Evolutionary conservation across 805 yeast genomes (phyloP).

Genomic region (Ogataea polymorpha): DNA sequence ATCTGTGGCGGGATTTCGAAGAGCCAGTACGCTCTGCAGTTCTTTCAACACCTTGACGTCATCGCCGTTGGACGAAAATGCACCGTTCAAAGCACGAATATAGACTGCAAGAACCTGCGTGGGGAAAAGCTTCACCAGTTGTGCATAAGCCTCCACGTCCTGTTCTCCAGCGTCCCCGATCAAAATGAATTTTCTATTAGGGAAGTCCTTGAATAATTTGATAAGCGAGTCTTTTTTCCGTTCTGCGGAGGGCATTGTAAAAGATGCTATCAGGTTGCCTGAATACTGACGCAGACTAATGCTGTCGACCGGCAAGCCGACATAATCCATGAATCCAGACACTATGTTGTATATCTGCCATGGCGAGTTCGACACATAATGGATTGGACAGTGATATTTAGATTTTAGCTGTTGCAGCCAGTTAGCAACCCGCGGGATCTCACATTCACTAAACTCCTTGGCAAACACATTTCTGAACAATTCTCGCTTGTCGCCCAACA

Average conservation of each 20-base stretch:
- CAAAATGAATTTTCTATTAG: constrained; percentile 71
- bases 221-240: constrained; percentile 68
- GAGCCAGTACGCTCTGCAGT: constrained; percentile 18
- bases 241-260: constrained; percentile 84
- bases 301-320: constrained; percentile 72
- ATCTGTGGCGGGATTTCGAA: not conserved
- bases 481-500: constrained; percentile 81
- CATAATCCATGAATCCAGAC: constrained; percentile 49
- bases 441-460: constrained; percentile 62
- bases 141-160: constrained; percentile 87
- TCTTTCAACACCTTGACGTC: constrained; percentile 31
- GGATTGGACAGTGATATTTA: constrained; percentile 51
- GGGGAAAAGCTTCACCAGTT: constrained; percentile 61
- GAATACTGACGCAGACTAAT: constrained; percentile 84
- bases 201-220: constrained; percentile 68
- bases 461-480: constrained; percentile 76
- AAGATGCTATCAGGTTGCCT: constrained; percentile 75
- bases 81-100: constrained; percentile 71
- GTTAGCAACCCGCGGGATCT: constrained; percentile 65
- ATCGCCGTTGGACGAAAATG: constrained; percentile 54
- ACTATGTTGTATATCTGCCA: constrained; percentile 77
- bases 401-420: constrained; percentile 61
- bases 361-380: constrained; percentile 95
- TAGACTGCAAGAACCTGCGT: constrained; percentile 68
- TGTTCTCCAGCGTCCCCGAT: constrained; percentile 96